phyloP scores from a whole-genome alignment of 257 asterid genomes.

The Salvia splendens region DNA sequence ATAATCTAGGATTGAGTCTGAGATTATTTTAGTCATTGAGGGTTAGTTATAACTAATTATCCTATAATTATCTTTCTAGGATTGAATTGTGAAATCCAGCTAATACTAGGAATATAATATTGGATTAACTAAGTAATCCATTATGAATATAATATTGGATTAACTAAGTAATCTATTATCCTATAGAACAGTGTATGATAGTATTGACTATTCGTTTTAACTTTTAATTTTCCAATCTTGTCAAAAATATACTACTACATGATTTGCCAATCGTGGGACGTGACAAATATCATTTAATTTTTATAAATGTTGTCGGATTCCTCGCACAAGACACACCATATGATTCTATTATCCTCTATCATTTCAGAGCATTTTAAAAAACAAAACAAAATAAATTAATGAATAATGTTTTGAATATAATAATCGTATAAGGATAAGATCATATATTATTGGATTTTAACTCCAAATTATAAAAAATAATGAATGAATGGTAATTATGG shows the following conservation, averaged over 20 bases:
- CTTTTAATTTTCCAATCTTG: not conserved
- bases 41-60: too few species aligned
- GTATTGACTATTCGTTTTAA: not conserved
- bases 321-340: conserved; percentile 12
- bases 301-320: not conserved
- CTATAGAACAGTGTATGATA: not conserved
- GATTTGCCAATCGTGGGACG: conserved; percentile 14
- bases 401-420: not conserved
- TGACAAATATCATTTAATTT: not conserved
- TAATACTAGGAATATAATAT: too few species aligned
- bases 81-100: too few species aligned
- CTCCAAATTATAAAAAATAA: too few species aligned
- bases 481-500: not conserved
- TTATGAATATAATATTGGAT: too few species aligned
- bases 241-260: not conserved
- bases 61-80: too few species aligned
- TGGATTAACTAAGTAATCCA: too few species aligned
- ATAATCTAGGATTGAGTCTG: too few species aligned
- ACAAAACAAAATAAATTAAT: not conserved
- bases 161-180: not conserved
- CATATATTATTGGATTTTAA: not conserved
- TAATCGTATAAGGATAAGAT: not conserved
- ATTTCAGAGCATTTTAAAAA: not conserved
- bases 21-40: too few species aligned
- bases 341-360: not conserved